phyloP scores from a whole-genome alignment of 1,284 basidiomycete genomes.

The Rhodotorula mucilaginosa region DNA sequence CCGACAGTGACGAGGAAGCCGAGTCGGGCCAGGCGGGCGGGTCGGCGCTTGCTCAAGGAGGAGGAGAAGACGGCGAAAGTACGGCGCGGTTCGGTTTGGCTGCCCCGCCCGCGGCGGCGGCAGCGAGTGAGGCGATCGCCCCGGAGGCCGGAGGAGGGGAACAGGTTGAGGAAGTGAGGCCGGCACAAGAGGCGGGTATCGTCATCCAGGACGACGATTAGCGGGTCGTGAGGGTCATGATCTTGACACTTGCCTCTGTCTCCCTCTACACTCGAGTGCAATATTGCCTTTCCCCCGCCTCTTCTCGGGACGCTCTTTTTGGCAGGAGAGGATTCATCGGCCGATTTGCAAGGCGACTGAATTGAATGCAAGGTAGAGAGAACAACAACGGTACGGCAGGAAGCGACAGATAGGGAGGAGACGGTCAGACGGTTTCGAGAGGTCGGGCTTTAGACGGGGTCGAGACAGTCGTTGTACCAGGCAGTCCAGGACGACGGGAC shows the following conservation, averaged over 20 bases:
- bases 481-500: too few species aligned
- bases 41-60: background rate
- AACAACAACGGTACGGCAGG: too few species aligned
- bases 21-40: constrained; percentile 3
- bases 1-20: background rate
- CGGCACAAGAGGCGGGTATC: constrained; percentile 38
- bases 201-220: constrained; percentile 39
- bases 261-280: background rate
- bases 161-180: constrained; percentile 17
- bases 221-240: background rate
- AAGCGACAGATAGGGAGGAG: too few species aligned
- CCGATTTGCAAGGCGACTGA: too few species aligned
- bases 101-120: background rate
- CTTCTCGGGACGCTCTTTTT: too few species aligned
- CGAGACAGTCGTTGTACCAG: too few species aligned
- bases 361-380: too few species aligned
- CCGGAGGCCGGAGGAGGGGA: constrained; percentile 11
- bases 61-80: background rate
- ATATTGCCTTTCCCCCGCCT: background rate
- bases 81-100: background rate
- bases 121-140: constrained; percentile 8
- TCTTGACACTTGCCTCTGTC: background rate
- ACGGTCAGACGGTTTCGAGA: too few species aligned
- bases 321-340: too few species aligned
- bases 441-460: too few species aligned